Base-by-base conservation (phyloP, 768 basidiomycete species). In the Xerocomus potaroensis region DNA sequence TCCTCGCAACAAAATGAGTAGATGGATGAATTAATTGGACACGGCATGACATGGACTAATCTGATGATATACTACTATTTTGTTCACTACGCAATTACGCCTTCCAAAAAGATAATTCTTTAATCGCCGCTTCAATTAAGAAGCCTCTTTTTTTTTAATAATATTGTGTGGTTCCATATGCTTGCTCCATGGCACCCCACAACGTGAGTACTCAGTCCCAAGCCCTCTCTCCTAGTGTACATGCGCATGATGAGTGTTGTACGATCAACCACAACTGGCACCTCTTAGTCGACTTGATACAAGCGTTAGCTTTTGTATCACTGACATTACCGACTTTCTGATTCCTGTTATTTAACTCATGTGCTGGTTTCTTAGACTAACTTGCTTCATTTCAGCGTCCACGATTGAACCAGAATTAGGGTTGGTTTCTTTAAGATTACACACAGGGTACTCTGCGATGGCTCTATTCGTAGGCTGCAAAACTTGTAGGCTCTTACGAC, bases 201-300 rank as follows among this genome's bases (percentile, higher is more conserved):
- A 14, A 46, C 10, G 60, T 62, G 36, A 62, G 61, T 64, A 8
- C 21, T n/a, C n/a, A n/a, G n/a, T n/a, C n/a, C n/a, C n/a, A 30
- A 2, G 8, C 16, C 10, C 41, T 55, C 3, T 47, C 12, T 43
- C 9, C 50, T 57, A 40, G 41, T 30, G 47, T 44, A 41, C 31
- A 55, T 58, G 76, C 79, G n/a, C n/a, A n/a, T n/a, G 87, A 90
- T 77, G 87, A 90, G 87, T 77, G 86, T 89, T 87, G 85, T 78
- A 73, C 63, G 61, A 60, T 69, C 83, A 79, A 76, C 76, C 74
- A 68, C 61, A 44, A 77, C 79, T 90, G 87, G 87, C 85, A 88
- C 87, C 87, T 90, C 87, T 88, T 89, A 89, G 87, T 87, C 82
- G 84, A 90, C 77, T 63, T 81, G 79, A 66, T 71, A 57, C 73